phyloP scores from a whole-genome alignment of 1,284 basidiomycete species.

The Tremellales sp. region DNA sequence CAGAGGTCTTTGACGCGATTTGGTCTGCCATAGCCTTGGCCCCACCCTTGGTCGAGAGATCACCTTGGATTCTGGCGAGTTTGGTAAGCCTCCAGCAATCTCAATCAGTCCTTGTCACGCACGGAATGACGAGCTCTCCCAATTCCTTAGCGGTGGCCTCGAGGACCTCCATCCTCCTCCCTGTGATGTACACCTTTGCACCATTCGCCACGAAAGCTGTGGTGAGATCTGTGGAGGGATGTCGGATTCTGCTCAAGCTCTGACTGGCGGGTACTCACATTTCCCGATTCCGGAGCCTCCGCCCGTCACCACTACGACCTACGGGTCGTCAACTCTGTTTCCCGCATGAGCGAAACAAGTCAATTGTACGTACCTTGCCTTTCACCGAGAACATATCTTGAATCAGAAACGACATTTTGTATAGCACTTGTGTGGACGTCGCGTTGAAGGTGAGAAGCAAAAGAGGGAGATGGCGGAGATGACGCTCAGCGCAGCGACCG shows the following conservation, averaged over 20 bases:
- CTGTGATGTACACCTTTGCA: constrained; percentile 36
- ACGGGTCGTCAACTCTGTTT: neutral
- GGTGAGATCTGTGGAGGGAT: constrained; percentile 8
- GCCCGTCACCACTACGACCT: constrained; percentile 16
- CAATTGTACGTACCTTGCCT: constrained; percentile 6
- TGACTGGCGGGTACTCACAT: neutral
- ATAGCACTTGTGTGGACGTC: too few species aligned
- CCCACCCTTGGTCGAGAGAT: constrained; percentile 11
- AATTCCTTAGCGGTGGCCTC: constrained; percentile 25
- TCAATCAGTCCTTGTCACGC: neutral
- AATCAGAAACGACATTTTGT: too few species aligned
- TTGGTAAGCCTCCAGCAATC: neutral
- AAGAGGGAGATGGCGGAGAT: too few species aligned
- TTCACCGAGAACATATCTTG: constrained; percentile 9
- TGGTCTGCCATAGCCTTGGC: constrained; percentile 1
- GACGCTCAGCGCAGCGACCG: too few species aligned
- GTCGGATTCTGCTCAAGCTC: neutral
- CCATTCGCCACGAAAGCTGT: constrained; percentile 30
- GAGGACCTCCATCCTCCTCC: constrained; percentile 28
- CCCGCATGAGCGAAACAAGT: neutral
- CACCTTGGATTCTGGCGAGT: constrained; percentile 10
- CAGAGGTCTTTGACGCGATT: neutral
- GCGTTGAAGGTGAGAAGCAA: too few species aligned
- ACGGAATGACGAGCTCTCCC: constrained; percentile 10
- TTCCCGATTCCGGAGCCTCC: constrained; percentile 22